These are phyloP conservation scores for Candida ascalaphidarum DNA, from an alignment of 805 yeast genomes.

Conservation along the genomic window DNA sequence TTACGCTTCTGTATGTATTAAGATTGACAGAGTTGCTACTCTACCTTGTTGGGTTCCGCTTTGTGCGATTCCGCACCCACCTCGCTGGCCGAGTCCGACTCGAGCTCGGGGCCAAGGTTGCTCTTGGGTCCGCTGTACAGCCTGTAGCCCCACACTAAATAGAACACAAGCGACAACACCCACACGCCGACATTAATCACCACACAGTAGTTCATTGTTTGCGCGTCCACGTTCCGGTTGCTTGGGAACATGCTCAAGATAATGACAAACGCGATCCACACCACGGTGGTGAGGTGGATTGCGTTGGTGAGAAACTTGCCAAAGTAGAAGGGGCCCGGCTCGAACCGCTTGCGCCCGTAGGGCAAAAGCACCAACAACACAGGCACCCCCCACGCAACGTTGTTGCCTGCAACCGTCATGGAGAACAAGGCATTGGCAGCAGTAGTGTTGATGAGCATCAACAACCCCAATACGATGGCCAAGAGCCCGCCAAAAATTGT, in stretches of 20 bases:
- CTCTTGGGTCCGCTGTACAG: slow-evolving; percentile 60
- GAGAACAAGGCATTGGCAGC: slow-evolving; percentile 68
- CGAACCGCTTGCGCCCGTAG: slow-evolving; percentile 40
- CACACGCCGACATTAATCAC: slow-evolving; percentile 57
- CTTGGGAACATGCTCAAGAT: slow-evolving; percentile 58
- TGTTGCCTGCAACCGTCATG: slow-evolving; percentile 53
- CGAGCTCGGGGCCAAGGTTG: too few relatives aligned
- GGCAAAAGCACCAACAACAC: slow-evolving; percentile 40
- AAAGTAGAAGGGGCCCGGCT: slow-evolving; percentile 60
- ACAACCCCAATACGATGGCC: slow-evolving; percentile 44
- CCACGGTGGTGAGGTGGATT: slow-evolving; percentile 37
- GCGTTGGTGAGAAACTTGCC: slow-evolving; percentile 41
- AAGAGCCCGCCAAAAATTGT: slow-evolving; percentile 45
- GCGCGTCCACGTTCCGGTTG: slow-evolving; percentile 26
- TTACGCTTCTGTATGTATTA: too few relatives aligned
- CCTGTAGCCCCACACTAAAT: slow-evolving; percentile 42
- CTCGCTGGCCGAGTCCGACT: too few relatives aligned
- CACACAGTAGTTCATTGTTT: slow-evolving; percentile 61
- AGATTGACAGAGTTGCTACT: too few relatives aligned
- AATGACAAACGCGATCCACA: slow-evolving; percentile 46
- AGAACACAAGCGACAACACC: slow-evolving; percentile 45
- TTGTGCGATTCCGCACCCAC: too few relatives aligned
- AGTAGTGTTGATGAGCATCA: slow-evolving; percentile 48
- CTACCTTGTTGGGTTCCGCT: too few relatives aligned
- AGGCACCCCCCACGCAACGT: slow-evolving; percentile 57